Percentiles rank a stretch among this genome's conserved stretches.
phyloP scores from a whole-genome alignment of 495 filamentous ascomycete species.

The Neurospora cerealis region DNA sequence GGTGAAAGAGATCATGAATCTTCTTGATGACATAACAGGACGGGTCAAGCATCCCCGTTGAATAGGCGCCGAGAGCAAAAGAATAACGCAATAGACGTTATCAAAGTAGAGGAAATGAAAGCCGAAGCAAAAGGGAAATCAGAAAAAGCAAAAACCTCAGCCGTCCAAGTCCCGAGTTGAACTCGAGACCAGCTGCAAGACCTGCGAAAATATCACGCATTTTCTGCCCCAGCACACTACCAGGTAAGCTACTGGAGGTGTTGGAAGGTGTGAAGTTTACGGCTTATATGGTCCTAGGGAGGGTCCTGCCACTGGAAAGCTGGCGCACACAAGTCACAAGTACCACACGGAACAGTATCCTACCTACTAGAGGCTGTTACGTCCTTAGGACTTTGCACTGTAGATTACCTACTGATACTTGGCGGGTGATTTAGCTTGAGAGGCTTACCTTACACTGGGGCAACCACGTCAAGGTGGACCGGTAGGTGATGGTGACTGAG shows the following conservation, averaged over 20 bases:
- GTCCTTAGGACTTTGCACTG: too few relatives aligned
- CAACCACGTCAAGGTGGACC: too few relatives aligned
- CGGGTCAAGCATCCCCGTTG: too few relatives aligned
- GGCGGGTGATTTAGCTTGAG: too few relatives aligned
- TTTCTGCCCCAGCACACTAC: background rate
- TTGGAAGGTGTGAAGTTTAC: background rate
- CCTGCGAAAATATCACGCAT: background rate
- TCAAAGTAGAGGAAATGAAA: background rate
- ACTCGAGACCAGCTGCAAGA: background rate
- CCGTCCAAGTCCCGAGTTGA: background rate
- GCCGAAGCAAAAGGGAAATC: background rate
- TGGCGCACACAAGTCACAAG: background rate
- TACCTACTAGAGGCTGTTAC: too few relatives aligned
- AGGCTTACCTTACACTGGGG: too few relatives aligned
- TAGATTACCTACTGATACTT: too few relatives aligned
- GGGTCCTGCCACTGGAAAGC: background rate
- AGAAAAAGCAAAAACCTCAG: background rate
- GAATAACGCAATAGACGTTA: background rate
- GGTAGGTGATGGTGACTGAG: too few relatives aligned
- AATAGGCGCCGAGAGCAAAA: too few relatives aligned
- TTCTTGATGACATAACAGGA: too few relatives aligned
- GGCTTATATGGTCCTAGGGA: background rate
- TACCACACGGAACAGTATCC: too few relatives aligned
- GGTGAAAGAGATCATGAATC: too few relatives aligned
- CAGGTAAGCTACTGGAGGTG: background rate